Percentiles rank a stretch among this genome's conserved stretches.
Conservation (phyloP, 441 rosid genomes). For the Erysimum cheiri region DNA sequence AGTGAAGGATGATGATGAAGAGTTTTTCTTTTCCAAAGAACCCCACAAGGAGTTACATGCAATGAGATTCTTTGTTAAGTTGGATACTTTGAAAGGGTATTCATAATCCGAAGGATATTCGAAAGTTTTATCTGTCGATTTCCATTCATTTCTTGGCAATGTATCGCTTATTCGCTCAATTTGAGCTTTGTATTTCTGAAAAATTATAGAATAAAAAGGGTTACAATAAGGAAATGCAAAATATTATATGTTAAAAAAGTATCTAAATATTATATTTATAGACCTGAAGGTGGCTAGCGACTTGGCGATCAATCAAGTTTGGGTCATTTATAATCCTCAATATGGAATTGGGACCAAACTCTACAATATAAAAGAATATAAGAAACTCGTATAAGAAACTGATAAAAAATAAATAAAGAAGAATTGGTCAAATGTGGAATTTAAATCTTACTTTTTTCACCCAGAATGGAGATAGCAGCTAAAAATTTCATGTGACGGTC, state of each 20-base stretch:
- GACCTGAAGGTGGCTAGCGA: constrained; percentile 74
- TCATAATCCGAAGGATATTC: not conserved
- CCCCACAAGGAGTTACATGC: constrained; percentile 6
- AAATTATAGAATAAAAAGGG: not conserved
- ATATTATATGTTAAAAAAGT: not conserved
- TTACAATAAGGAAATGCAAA: not conserved
- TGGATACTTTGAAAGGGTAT: not conserved
- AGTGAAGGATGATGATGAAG: not conserved
- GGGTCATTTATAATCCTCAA: constrained; percentile 52
- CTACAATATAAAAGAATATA: constrained; percentile 40
- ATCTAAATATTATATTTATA: not conserved
- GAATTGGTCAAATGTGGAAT: not conserved
- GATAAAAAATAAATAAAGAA: not conserved
- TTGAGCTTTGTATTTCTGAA: constrained; percentile 54
- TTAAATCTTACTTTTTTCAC: constrained; percentile 44
- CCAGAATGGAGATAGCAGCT: constrained; percentile 50
- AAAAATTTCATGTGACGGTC: constrained; percentile 59
- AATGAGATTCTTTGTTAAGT: not conserved
- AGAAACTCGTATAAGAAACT: not conserved
- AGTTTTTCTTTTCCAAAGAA: not conserved
- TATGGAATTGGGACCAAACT: constrained; percentile 55
- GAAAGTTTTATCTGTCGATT: not conserved
- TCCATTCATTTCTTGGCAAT: not conserved
- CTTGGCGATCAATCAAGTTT: constrained; percentile 52
- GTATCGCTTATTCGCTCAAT: constrained; percentile 31